Percentiles rank a stretch among this genome's conserved stretches.
These are phyloP conservation scores for Ilyonectria robusta DNA, from an alignment of 2,329 filamentous ascomycete genomes.

Conservation along the genomic window DNA sequence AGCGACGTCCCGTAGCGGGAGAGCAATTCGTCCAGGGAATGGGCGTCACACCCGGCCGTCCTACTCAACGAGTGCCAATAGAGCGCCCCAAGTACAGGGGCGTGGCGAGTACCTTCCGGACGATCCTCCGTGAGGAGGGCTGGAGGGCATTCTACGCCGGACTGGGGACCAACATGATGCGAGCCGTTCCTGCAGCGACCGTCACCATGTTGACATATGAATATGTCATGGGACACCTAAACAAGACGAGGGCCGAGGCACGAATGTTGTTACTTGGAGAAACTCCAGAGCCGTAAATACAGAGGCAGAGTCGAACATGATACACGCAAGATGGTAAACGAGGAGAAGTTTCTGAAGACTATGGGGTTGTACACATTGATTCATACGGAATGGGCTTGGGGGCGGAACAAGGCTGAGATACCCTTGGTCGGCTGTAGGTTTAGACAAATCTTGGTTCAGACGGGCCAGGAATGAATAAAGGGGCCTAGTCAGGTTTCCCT, in stretches of 20 bases:
- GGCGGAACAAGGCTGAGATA: slow-evolving; percentile 51
- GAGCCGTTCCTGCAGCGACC: slow-evolving; percentile 93
- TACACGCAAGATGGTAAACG: slow-evolving; percentile 26
- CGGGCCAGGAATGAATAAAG: slow-evolving; percentile 35
- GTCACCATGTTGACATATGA: slow-evolving; percentile 99
- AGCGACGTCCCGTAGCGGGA: slow-evolving; percentile 78
- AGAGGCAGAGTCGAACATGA: slow-evolving; percentile 16
- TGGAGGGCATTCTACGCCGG: slow-evolving; percentile 98
- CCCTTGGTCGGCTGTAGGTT: slow-evolving; percentile 54
- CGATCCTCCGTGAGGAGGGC: slow-evolving; percentile 90
- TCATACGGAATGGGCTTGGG: slow-evolving; percentile 29
- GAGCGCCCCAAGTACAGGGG: slow-evolving; percentile 77
- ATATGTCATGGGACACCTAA: slow-evolving; percentile 73
- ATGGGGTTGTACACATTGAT: slow-evolving; percentile 38
- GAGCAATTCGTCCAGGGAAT: slow-evolving; percentile 66
- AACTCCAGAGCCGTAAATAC: slow-evolving; percentile 34
- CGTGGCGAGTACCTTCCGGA: slow-evolving; percentile 84
- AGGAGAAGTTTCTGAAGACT: slow-evolving; percentile 25
- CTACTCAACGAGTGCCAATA: slow-evolving; percentile 46
- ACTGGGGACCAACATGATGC: slow-evolving; percentile 97
- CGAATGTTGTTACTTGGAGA: slow-evolving; percentile 43
- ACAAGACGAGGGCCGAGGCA: slow-evolving; percentile 59
- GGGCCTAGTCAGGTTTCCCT: slow-evolving; percentile 32
- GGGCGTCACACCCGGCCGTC: slow-evolving; percentile 54
- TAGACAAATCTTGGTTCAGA: slow-evolving; percentile 52